phyloP scores from a whole-genome alignment of 2,329 filamentous ascomycete genomes.

The Claviceps sp. region DNA sequence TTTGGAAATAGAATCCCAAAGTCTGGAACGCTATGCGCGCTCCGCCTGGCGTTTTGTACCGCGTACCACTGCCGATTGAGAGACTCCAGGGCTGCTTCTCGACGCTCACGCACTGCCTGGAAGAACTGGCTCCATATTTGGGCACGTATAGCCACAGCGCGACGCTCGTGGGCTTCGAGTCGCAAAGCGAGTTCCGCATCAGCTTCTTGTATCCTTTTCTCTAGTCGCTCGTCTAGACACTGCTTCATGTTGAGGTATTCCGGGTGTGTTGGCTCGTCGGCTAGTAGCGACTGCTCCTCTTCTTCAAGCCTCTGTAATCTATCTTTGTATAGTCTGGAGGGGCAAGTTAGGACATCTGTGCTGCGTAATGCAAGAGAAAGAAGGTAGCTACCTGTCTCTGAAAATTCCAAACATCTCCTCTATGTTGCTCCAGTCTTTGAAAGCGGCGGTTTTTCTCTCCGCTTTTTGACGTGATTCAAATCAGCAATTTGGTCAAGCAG shows the following conservation, averaged over 20 bases:
- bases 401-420: slow-evolving; percentile 84
- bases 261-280: slow-evolving; percentile 61
- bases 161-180: slow-evolving; percentile 56
- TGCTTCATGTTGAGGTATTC: slow-evolving; percentile 85
- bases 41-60: slow-evolving; percentile 78
- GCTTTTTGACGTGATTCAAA: slow-evolving; percentile 38
- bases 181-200: slow-evolving; percentile 62
- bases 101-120: slow-evolving; percentile 69
- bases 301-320: slow-evolving; percentile 67
- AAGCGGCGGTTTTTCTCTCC: slow-evolving; percentile 64
- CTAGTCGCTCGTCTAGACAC: slow-evolving; percentile 68
- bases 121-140: slow-evolving; percentile 86
- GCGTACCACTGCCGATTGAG: slow-evolving; percentile 87
- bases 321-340: slow-evolving; percentile 71
- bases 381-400: slow-evolving; percentile 51
- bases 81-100: slow-evolving; percentile 66
- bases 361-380: background rate
- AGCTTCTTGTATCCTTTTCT: slow-evolving; percentile 68
- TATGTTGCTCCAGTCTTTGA: slow-evolving; percentile 65
- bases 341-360: background rate
- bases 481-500: slow-evolving; percentile 9
- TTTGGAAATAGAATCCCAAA: slow-evolving; percentile 73
- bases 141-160: slow-evolving; percentile 67
- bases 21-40: slow-evolving; percentile 66
- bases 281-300: slow-evolving; percentile 48